Evolutionary conservation across 345 rosid species (phyloP).

Genomic region (Reutealis trisperma): DNA sequence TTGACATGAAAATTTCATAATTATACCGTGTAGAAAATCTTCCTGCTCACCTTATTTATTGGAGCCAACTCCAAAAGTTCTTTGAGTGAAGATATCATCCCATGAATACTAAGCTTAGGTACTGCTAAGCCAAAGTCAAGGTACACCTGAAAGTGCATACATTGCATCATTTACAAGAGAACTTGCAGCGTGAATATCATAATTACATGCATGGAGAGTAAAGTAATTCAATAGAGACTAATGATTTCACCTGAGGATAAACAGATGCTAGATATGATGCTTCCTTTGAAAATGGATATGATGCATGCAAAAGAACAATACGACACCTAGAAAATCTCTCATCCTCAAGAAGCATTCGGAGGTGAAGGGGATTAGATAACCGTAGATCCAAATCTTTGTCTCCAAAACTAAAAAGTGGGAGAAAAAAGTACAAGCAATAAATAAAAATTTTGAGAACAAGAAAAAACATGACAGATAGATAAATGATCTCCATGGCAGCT

Average conservation of each 20-base stretch:
- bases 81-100: conserved; percentile 85
- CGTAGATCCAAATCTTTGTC: conserved; percentile 92
- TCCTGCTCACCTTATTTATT: conserved; percentile 57
- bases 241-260: conserved; percentile 65
- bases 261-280: conserved; percentile 88
- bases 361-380: conserved; percentile 86
- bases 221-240: background rate
- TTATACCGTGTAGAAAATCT: background rate
- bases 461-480: background rate
- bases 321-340: conserved; percentile 66
- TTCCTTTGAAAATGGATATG: conserved; percentile 94
- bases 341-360: conserved; percentile 75
- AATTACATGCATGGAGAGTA: background rate
- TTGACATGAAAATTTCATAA: background rate
- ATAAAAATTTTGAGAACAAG: background rate
- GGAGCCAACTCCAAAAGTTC: conserved; percentile 93
- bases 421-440: conserved; percentile 8
- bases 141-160: conserved; percentile 57
- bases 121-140: conserved; percentile 95
- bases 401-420: conserved; percentile 59
- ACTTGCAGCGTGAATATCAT: background rate
- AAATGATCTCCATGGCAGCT: background rate
- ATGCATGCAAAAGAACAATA: conserved; percentile 86
- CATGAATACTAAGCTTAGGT: conserved; percentile 87
- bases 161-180: conserved; percentile 15